Base-by-base conservation (phyloP, 2,329 filamentous ascomycete species). In the Hypoxylon rubiginosum region DNA sequence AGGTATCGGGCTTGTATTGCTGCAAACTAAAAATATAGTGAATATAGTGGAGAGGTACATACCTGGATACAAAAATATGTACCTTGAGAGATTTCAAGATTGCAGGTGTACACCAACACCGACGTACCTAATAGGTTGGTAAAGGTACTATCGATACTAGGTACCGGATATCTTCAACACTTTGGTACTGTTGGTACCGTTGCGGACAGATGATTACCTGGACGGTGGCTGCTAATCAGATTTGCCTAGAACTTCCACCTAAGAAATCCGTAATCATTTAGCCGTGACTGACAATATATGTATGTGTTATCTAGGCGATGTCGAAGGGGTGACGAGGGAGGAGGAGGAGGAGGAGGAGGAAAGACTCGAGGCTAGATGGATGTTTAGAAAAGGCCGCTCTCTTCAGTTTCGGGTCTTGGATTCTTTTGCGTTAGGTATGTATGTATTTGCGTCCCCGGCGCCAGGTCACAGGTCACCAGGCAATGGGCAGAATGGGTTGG, bases 391-490 rank as follows among this genome's bases (percentile, higher is more conserved):
- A 55, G 32, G 30, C 17, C 41, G 34, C 34, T n/a, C 34, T 15
- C 34, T 39, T 24, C 21, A 24, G 21, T 24, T 24, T 24, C 4
- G 21, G 21, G 21, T 4, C 21, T 24, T 24, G 21, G 21, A 4
- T 24, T 24, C 21, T 24, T 24, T 24, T 24, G 21, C 21, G 21
- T 24, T 24, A 24, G 21, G 21, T 24, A 24, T n/a, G n/a, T n/a
- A n/a, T n/a, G n/a, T n/a, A n/a, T n/a, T 36, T 13, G 34, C 15
- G 26, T 30, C 28, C 6, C 34, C 4, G 13, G 13, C 34, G 15
- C 34, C n/a, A 32, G 58, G 43, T 59, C 34, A 55, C 26, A 63
- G 55, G 59, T 66, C 64, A 66, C 54, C 55, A 52, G 63, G 55
- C 39, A 28, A 21, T 26, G 10, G 39, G 8, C n/a, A n/a, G n/a